phyloP scores from a whole-genome alignment of 1,139 yeast genomes.

The Oligophagozyma castellii region DNA sequence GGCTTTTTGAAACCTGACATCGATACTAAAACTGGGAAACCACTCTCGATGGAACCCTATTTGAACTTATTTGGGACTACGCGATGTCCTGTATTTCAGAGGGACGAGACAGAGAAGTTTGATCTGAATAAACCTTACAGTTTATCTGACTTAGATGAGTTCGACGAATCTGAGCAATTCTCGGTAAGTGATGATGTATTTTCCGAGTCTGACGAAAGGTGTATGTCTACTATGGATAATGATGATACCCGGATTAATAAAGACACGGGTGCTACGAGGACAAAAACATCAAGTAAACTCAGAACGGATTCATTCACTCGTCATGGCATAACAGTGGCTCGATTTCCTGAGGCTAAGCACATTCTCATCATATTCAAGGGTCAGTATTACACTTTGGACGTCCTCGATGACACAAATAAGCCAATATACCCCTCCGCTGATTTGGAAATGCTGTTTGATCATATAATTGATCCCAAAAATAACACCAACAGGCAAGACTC shows the following conservation, averaged over 20 bases:
- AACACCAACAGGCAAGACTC: conserved; percentile 29
- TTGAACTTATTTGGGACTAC: conserved; percentile 55
- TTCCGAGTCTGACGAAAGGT: conserved; percentile 5
- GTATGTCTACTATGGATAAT: background rate
- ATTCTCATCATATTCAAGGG: conserved; percentile 46
- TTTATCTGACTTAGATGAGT: conserved; percentile 18
- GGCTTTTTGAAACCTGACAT: conserved; percentile 43
- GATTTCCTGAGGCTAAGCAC: conserved; percentile 30
- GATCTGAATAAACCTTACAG: conserved; percentile 20
- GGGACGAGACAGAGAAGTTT: conserved; percentile 20
- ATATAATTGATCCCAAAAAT: conserved; percentile 35
- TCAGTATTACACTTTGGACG: conserved; percentile 50
- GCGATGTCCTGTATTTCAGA: conserved; percentile 36
- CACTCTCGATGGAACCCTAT: conserved; percentile 57
- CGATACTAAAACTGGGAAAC: conserved; percentile 34
- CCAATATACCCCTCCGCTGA: conserved; percentile 43
- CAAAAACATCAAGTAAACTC: background rate
- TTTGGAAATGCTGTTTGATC: conserved; percentile 36
- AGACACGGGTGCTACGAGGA: background rate
- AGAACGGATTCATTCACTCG: conserved; percentile 9
- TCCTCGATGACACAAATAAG: conserved; percentile 31
- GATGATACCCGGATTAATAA: background rate
- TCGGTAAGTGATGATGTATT: too few relatives aligned
- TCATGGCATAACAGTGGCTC: conserved; percentile 29
- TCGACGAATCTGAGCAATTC: conserved; percentile 2